A percentile compares a stretch with the other conserved stretches of the same genome.
Evolutionary conservation across 495 filamentous ascomycete species (phyloP).

Genomic region (Xylaria cubensis): DNA sequence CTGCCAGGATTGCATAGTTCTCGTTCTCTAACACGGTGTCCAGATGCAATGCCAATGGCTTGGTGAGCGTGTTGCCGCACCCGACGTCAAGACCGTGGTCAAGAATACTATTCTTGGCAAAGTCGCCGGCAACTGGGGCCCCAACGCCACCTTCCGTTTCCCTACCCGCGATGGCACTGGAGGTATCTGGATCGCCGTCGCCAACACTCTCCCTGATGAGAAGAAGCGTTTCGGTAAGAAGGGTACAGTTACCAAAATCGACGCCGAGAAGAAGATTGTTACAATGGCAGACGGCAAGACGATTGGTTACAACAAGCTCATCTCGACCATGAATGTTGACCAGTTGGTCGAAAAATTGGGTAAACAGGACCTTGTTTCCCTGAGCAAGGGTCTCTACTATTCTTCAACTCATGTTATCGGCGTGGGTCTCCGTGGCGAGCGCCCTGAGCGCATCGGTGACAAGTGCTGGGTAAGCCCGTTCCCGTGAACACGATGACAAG

Average conservation of each 20-base stretch:
- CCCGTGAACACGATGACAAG: background rate
- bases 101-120: slow-evolving; percentile 96
- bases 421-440: slow-evolving; percentile 88
- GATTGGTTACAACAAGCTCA: slow-evolving; percentile 89
- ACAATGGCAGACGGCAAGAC: slow-evolving; percentile 84
- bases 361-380: slow-evolving; percentile 78
- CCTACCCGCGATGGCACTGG: slow-evolving; percentile 94
- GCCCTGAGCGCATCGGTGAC: slow-evolving; percentile 96
- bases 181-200: slow-evolving; percentile 98
- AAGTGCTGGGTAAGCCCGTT: slow-evolving; percentile 87
- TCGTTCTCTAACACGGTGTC: slow-evolving; percentile 18
- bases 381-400: slow-evolving; percentile 95
- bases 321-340: slow-evolving; percentile 97
- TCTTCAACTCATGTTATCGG: slow-evolving; percentile 97
- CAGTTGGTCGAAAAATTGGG: slow-evolving; percentile 85
- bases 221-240: slow-evolving; percentile 89
- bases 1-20: background rate
- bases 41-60: slow-evolving; percentile 99
- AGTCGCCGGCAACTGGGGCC: slow-evolving; percentile 97
- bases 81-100: slow-evolving; percentile 93
- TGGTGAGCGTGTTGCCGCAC: slow-evolving; percentile 96
- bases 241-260: slow-evolving; percentile 82
- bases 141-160: slow-evolving; percentile 98
- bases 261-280: slow-evolving; percentile 82
- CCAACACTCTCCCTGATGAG: slow-evolving; percentile 89